Base-by-base conservation (phyloP, 2,329 filamentous ascomycete genomes). In the Gaeumannomyces tritici region DNA sequence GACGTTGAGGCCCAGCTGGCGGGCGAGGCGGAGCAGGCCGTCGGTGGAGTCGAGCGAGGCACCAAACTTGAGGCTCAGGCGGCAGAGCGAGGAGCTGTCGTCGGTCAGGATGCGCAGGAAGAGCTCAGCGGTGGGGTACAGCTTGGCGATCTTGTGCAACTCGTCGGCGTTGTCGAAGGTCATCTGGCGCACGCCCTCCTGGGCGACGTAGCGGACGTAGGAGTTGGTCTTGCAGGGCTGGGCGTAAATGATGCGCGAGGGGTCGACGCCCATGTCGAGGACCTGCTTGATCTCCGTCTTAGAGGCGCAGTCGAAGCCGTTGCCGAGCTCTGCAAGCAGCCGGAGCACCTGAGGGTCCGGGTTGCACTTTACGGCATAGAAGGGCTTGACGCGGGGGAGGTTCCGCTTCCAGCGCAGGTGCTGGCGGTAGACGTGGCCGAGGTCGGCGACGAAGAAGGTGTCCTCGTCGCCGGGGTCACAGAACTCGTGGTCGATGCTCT, bases 221-320 rank as follows among this genome's bases (percentile, higher is more conserved):
- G 93, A 97, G 80, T 95, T 96, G 71, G 95, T 99, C 87, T 99
- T 99, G 89, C 95, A 98, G 62, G 95, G 95, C 79, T 99, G 95
- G 60, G 95, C 95, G 73, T 98, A 99, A 78, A 99, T 97, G 81
- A 99, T 96, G 75, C 93, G 92, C 67, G 87, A 85, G 15, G 95
- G 90, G 72, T 90, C 88, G 68, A 96, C 83, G 69, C 92, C 93
- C 74, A 93, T 84, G 71, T 83, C 82, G 62, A 98, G 82, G 65
- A 97, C 89, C 75, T 93, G 87, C 75, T 99, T 93, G 70, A 99
- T 97, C 79, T 99, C 95, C 67, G 88, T 83, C 84, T 98, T 98
- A 77, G 93, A 98, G 66, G 95, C 95, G 77, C 95, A 99, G 78
- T 99, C 95, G 75, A 99, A 99, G 71, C 95, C 95, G 67, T 91